These are phyloP conservation scores for Rhododendron williamsianum DNA, from an alignment of 148 eudicot species.

Conservation along the genomic window DNA sequence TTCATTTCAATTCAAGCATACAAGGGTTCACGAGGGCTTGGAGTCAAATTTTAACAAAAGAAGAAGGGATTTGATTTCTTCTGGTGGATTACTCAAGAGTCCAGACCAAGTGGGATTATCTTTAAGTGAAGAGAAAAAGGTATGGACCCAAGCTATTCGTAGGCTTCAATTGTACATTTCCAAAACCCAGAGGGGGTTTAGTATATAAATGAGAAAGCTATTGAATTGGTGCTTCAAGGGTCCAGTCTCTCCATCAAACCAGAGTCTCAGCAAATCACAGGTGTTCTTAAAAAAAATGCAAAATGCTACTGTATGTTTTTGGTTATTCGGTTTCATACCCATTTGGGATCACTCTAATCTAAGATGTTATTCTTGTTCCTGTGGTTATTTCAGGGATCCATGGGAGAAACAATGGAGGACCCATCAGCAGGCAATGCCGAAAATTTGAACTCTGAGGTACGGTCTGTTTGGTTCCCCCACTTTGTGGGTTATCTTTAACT, in stretches of 20 bases:
- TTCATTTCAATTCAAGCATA: conserved; percentile 16
- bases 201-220: conserved; percentile 32
- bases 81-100: not conserved
- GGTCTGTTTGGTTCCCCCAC: not conserved
- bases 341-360: not conserved
- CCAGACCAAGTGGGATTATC: not conserved
- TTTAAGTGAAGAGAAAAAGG: not conserved
- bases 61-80: not conserved
- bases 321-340: not conserved
- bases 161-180: conserved; percentile 31
- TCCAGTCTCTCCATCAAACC: conserved; percentile 17
- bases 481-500: not conserved
- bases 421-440: conserved; percentile 19
- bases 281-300: not conserved
- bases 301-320: not conserved
- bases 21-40: not conserved
- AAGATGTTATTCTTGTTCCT: conserved; percentile 9
- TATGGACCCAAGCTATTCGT: conserved; percentile 33
- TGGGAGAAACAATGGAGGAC: conserved; percentile 31
- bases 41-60: not conserved
- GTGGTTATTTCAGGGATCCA: conserved; percentile 21
- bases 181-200: not conserved
- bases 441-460: conserved; percentile 27
- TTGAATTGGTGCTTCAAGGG: conserved; percentile 28
- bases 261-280: conserved; percentile 17